Conservation (phyloP, 2,329 filamentous ascomycete genomes). For the Neofusicoccum cordaticola region DNA sequence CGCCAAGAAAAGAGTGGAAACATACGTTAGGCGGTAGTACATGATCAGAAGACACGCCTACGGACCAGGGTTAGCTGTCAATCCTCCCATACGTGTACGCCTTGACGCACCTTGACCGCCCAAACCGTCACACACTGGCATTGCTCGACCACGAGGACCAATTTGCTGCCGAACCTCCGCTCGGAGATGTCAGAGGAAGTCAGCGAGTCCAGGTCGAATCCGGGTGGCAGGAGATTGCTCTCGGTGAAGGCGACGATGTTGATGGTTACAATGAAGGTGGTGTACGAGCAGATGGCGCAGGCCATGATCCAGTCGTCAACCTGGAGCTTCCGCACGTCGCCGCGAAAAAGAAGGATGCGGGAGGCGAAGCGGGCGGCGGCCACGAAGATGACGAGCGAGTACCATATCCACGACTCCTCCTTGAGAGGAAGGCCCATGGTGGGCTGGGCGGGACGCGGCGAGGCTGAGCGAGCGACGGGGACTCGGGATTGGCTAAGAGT, state of each 20-base stretch:
- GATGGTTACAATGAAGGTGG: conserved; percentile 48
- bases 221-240: conserved; percentile 45
- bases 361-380: conserved; percentile 42
- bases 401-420: conserved; percentile 50
- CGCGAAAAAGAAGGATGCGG: conserved; percentile 42
- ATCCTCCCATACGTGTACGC: background rate
- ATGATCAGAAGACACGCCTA: conserved; percentile 35
- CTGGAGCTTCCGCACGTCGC: conserved; percentile 49
- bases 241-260: conserved; percentile 42
- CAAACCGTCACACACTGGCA: conserved; percentile 37
- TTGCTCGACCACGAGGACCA: conserved; percentile 40
- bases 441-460: background rate
- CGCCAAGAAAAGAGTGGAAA: conserved; percentile 3
- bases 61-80: background rate
- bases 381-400: conserved; percentile 39
- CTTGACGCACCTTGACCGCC: conserved; percentile 24
- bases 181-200: conserved; percentile 31
- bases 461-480: background rate
- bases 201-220: conserved; percentile 44
- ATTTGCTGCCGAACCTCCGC: conserved; percentile 40
- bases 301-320: conserved; percentile 59
- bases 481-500: conserved; percentile 9
- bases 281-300: conserved; percentile 49
- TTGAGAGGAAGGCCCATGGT: conserved; percentile 27
- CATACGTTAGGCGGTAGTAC: conserved; percentile 36